Conservation (phyloP, 2,329 filamentous ascomycete species). For the Xenoacremonium recifei region DNA sequence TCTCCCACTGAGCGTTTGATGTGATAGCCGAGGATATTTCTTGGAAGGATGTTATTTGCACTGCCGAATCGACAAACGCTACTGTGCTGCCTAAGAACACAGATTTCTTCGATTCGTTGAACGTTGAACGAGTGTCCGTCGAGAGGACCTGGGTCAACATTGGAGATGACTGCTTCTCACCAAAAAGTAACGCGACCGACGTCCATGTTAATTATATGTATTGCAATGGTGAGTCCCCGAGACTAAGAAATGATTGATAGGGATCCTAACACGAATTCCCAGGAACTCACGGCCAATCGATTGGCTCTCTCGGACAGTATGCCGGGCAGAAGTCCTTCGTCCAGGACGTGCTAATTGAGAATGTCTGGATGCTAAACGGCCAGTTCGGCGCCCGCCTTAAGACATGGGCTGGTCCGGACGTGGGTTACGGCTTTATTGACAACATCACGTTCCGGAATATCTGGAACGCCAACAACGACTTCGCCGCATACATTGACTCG, state of each 20-base stretch:
- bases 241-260: too few relatives aligned
- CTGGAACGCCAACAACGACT: constrained; percentile 24
- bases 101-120: constrained; percentile 23
- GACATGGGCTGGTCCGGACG: constrained; percentile 21
- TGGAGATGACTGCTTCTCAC: constrained; percentile 24
- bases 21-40: constrained; percentile 18
- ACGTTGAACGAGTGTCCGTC: constrained; percentile 17
- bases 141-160: constrained; percentile 24
- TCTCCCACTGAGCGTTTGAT: too few relatives aligned
- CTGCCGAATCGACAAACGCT: constrained; percentile 21
- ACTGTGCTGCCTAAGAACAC: constrained; percentile 23
- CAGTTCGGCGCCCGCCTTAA: constrained; percentile 23
- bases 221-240: constrained; percentile 17
- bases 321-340: constrained; percentile 21
- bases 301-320: constrained; percentile 23
- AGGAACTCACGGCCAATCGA: constrained; percentile 22
- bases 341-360: constrained; percentile 23
- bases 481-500: constrained; percentile 21
- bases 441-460: constrained; percentile 26
- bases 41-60: constrained; percentile 22
- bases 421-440: constrained; percentile 22
- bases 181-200: constrained; percentile 22
- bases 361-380: constrained; percentile 25
- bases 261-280: too few relatives aligned
- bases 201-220: constrained; percentile 22